Evolutionary conservation across 2,329 filamentous ascomycete genomes (phyloP), one percentile per base, ranked within the genome.

Genomic region (Myotisia sp.): DNA sequence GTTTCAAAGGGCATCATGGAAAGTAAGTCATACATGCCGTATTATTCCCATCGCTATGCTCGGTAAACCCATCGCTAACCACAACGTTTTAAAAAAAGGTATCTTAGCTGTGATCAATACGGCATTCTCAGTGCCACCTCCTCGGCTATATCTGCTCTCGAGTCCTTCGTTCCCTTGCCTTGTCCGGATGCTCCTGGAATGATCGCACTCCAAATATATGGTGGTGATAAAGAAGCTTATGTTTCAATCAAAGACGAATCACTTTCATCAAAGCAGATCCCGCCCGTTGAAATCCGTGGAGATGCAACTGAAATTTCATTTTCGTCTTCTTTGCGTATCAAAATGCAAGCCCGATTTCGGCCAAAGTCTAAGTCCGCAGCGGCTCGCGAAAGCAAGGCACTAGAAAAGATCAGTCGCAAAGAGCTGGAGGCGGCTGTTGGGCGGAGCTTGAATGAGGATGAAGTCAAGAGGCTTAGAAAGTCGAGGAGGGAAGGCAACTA

Each of bases 331-430:
- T 54, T 92, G 40, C 70, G 83, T 32, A 72, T 95, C 47, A 79
- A 86, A 35, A 94, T 95, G 86, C 87, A 95, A 62, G 84, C 87
- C 14, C 70, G 82, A 33, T 95, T 92, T 64, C 94, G 94, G 65
- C 86, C 87, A 6, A 71, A 71, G 28, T 27, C 32, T 12, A 36
- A 37, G 42, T 58, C 90, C 29, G 81, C 79, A 57, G 78, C 78
- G 6, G 72, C 68, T 1, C 92, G 86, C 59, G 84, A 86, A 52
- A 80, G 83, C 43, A 90, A 80, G 62, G 79, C 81, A 0, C 69
- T 71, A 45, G 77, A 87, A 47, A 92, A 87, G 63, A 82, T 98
- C 37, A 87, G 77, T 49, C 70, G 81, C 41, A 78, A 78, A 49
- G 84, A 94, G 59, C 62, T 94, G 29, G 86, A 94, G 59, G 76